phyloP scores from a whole-genome alignment of 495 filamentous ascomycete genomes.

The Aspergillus homomorphus region DNA sequence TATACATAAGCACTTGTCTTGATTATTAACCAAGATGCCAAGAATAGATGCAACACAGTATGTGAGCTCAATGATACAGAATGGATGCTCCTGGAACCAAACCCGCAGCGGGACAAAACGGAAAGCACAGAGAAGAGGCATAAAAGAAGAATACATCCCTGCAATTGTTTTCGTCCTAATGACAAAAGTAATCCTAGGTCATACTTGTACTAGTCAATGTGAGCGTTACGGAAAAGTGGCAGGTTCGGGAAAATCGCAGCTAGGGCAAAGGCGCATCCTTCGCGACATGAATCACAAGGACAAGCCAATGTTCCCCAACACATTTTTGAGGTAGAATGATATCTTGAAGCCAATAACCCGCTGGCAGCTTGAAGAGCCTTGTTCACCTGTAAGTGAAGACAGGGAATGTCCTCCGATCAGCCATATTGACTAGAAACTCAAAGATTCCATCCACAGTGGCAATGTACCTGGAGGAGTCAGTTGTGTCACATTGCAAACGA shows the following conservation, averaged over 20 bases:
- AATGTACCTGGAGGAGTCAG: conserved; percentile 53
- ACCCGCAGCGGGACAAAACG: conserved; percentile 4
- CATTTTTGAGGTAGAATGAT: not conserved
- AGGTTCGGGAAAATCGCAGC: no score
- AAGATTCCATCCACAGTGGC: conserved; percentile 74
- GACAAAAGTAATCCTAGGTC: not conserved
- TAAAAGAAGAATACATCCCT: not conserved
- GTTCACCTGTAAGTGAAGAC: conserved; percentile 55
- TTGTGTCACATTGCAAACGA: not conserved
- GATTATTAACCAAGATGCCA: conserved; percentile 7
- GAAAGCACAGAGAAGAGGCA: not conserved
- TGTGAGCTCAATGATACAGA: conserved; percentile 21
- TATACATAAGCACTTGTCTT: not conserved
- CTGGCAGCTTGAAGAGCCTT: not conserved
- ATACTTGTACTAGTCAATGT: not conserved
- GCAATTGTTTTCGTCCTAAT: not conserved
- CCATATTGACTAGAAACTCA: conserved; percentile 64
- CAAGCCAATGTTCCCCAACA: not conserved
- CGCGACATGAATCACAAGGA: not conserved
- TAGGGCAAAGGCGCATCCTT: not conserved
- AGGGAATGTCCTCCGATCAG: conserved; percentile 64
- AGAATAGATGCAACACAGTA: conserved; percentile 17
- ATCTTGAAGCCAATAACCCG: not conserved
- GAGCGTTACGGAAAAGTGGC: not conserved
- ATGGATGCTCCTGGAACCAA: conserved; percentile 15